A percentile compares a stretch with the other conserved stretches of the same genome.
These are phyloP conservation scores for Talaromyces islandicus DNA, from an alignment of 2,329 filamentous ascomycete species.

Conservation along the genomic window DNA sequence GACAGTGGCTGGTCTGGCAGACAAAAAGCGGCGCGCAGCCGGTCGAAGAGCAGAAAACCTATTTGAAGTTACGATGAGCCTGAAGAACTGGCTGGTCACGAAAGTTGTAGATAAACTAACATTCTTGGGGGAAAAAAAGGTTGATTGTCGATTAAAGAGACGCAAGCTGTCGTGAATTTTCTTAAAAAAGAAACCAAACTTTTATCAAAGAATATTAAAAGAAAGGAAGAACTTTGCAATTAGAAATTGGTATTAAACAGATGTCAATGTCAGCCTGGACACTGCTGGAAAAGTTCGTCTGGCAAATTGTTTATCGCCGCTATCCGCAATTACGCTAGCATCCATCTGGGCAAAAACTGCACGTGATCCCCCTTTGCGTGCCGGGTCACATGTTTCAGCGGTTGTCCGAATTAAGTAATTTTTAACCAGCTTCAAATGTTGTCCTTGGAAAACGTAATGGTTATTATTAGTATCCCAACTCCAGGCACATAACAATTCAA, in stretches of 20 bases:
- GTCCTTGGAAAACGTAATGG: not conserved
- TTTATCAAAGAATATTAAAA: not conserved
- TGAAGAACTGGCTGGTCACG: not conserved
- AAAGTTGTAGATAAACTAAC: not conserved
- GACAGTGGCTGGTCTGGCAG: slow-evolving; percentile 40
- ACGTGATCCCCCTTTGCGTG: not conserved
- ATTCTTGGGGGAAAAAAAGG: not conserved
- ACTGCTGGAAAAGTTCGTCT: not conserved
- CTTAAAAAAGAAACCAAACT: not conserved
- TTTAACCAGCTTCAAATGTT: not conserved
- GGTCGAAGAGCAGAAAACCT: slow-evolving; percentile 54
- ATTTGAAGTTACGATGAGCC: not conserved
- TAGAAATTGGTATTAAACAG: not conserved
- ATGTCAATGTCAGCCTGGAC: not conserved
- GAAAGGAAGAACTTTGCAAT: not conserved
- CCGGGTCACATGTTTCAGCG: not conserved
- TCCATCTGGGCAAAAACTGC: not conserved
- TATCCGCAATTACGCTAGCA: not conserved
- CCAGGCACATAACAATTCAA: not conserved
- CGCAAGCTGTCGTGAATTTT: not conserved
- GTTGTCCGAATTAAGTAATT: not conserved
- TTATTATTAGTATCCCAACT: no score
- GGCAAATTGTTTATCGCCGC: not conserved
- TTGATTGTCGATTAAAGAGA: not conserved
- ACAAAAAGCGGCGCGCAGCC: slow-evolving; percentile 50